Conservation (phyloP, 2,329 filamentous ascomycete species). For the Simplicillium sp. region DNA sequence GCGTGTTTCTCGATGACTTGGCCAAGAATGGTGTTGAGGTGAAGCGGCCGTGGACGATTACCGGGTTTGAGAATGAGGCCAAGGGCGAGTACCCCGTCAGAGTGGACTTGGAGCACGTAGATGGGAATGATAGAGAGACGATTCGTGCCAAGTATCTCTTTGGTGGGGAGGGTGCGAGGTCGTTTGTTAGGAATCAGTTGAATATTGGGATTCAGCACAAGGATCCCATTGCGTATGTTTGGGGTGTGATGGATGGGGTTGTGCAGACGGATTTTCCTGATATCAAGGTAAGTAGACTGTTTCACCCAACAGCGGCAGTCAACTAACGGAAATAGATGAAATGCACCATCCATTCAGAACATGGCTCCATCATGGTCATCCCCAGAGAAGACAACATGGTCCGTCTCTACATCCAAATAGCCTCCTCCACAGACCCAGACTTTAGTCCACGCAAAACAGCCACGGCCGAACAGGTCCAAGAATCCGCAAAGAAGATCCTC, state of each 20-base stretch:
- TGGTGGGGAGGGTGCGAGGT: conserved; percentile 61
- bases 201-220: conserved; percentile 63
- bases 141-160: conserved; percentile 62
- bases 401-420: conserved; percentile 60
- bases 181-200: conserved; percentile 53
- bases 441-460: conserved; percentile 55
- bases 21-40: conserved; percentile 50
- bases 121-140: conserved; percentile 60
- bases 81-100: conserved; percentile 66
- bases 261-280: conserved; percentile 68
- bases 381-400: conserved; percentile 62
- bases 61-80: conserved; percentile 46
- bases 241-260: conserved; percentile 69
- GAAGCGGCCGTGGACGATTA: conserved; percentile 57
- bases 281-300: conserved; percentile 46
- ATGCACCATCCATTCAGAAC: conserved; percentile 64
- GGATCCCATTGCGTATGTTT: conserved; percentile 61
- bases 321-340: conserved; percentile 44
- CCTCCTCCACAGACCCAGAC: conserved; percentile 50
- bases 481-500: conserved; percentile 54
- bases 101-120: conserved; percentile 67
- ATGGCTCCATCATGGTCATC: conserved; percentile 73
- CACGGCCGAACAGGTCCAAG: conserved; percentile 53
- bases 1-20: conserved; percentile 58
- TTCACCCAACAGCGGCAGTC: too few relatives aligned